Evolutionary conservation across 768 basidiomycete species (phyloP).

Genomic region (Calocybe indica): DNA sequence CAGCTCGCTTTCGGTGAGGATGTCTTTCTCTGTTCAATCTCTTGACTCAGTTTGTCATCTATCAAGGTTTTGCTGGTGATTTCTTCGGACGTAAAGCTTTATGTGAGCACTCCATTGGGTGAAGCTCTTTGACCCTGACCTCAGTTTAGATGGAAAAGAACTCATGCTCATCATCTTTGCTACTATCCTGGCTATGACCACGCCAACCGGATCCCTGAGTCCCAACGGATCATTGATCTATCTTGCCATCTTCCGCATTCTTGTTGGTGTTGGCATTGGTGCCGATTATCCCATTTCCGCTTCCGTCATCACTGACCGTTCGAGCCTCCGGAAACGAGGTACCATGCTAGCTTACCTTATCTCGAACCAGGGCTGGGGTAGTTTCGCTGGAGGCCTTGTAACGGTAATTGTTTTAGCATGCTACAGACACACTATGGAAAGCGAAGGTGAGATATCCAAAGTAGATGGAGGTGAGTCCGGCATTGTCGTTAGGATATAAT

Average conservation of each 20-base stretch:
- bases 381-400: slow-evolving; percentile 52
- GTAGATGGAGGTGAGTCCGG: slow-evolving; percentile 70
- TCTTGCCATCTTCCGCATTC: slow-evolving; percentile 57
- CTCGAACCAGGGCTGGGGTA: slow-evolving; percentile 76
- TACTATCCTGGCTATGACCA: slow-evolving; percentile 62
- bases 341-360: slow-evolving; percentile 75
- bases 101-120: slow-evolving; percentile 29
- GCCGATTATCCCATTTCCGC: slow-evolving; percentile 80
- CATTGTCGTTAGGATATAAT: too few relatives aligned
- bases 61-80: slow-evolving; percentile 56
- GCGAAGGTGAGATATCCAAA: slow-evolving; percentile 48
- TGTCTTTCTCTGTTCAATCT: background rate
- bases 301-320: slow-evolving; percentile 58
- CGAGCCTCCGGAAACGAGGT: slow-evolving; percentile 60
- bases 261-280: slow-evolving; percentile 74
- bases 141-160: slow-evolving; percentile 58
- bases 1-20: slow-evolving; percentile 53
- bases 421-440: slow-evolving; percentile 62
- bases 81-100: slow-evolving; percentile 63
- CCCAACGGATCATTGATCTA: slow-evolving; percentile 53
- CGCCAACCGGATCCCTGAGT: slow-evolving; percentile 55
- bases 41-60: background rate
- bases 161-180: slow-evolving; percentile 76
- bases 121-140: too few relatives aligned
- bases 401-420: slow-evolving; percentile 58